Percentiles rank a stretch among this genome's conserved stretches.
These are phyloP conservation scores for Mimosa bimucronata DNA, from an alignment of 306 rosid species.

Conservation along the genomic window DNA sequence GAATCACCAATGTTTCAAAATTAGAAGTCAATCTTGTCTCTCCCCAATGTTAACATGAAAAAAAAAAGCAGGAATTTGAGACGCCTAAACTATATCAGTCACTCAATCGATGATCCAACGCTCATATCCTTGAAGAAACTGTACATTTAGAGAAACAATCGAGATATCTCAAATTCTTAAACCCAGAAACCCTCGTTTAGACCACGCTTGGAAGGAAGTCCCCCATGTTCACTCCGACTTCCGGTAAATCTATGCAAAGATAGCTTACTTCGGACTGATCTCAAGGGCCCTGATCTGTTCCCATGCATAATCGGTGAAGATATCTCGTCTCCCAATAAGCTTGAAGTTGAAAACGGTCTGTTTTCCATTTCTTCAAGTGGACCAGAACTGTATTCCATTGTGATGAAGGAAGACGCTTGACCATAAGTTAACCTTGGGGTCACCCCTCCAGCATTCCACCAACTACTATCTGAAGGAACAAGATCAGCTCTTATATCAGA, in stretches of 20 bases:
- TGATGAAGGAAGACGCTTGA: slow-evolving; percentile 67
- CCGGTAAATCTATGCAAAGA: slow-evolving; percentile 60
- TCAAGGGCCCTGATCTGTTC: slow-evolving; percentile 87
- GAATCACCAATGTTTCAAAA: slow-evolving; percentile 68
- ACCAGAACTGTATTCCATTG: slow-evolving; percentile 94
- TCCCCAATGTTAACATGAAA: slow-evolving; percentile 39
- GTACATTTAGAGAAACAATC: slow-evolving; percentile 55
- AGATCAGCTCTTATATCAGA: slow-evolving; percentile 73
- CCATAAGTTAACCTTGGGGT: slow-evolving; percentile 62
- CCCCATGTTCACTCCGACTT: slow-evolving; percentile 82
- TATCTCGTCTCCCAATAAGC: slow-evolving; percentile 58
- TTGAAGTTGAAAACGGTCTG: slow-evolving; percentile 74
- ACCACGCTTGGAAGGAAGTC: slow-evolving; percentile 58
- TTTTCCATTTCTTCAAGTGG: slow-evolving; percentile 76
- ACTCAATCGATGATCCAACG: slow-evolving; percentile 37
- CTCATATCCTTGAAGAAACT: slow-evolving; percentile 49
- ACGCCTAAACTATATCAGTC: slow-evolving; percentile 52
- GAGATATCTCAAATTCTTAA: slow-evolving; percentile 46
- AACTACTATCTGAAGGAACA: slow-evolving; percentile 73
- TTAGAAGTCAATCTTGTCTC: slow-evolving; percentile 51
- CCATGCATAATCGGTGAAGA: slow-evolving; percentile 72
- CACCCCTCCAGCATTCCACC: slow-evolving; percentile 77
- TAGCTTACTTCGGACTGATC: slow-evolving; percentile 72
- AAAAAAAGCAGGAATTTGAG: slow-evolving; percentile 39
- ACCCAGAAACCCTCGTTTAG: slow-evolving; percentile 56